Conservation (phyloP, 164 flowering plant genomes). For the Magnolia changhungtana region DNA sequence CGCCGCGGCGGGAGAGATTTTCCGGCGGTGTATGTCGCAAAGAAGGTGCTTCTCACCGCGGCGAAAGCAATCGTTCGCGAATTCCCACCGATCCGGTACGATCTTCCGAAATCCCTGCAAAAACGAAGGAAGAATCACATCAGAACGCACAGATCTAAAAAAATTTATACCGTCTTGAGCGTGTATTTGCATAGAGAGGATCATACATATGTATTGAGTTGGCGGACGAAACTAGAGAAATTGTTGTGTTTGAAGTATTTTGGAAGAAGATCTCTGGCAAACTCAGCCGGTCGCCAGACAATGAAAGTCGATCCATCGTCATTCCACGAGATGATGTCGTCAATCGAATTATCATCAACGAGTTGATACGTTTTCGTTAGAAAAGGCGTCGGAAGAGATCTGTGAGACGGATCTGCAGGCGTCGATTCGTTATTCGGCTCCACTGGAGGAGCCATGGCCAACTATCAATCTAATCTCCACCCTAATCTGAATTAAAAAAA, state of each 20-base stretch:
- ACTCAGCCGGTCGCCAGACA: constrained; percentile 36
- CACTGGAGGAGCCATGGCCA: constrained; percentile 24
- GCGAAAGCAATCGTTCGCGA: constrained; percentile 32
- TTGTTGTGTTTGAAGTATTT: constrained; percentile 37
- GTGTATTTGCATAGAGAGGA: neutral
- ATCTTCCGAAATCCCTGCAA: constrained; percentile 37
- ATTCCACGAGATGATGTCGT: constrained; percentile 41
- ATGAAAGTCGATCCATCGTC: constrained; percentile 35
- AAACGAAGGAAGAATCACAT: neutral
- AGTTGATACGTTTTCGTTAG: constrained; percentile 35
- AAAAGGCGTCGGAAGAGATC: constrained; percentile 34
- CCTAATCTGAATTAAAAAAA: too few species aligned
- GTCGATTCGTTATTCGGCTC: constrained; percentile 29
- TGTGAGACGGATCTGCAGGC: constrained; percentile 19
- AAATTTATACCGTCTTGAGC: neutral
- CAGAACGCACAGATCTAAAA: neutral
- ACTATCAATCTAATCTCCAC: neutral
- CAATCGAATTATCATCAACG: constrained; percentile 36
- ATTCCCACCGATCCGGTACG: constrained; percentile 42
- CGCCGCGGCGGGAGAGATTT: constrained; percentile 5
- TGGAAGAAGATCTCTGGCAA: constrained; percentile 36
- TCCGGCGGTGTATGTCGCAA: constrained; percentile 34
- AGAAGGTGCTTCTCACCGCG: constrained; percentile 32
- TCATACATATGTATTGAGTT: constrained; percentile 44
- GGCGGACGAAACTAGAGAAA: constrained; percentile 44